These are phyloP conservation scores for Candida glaebosa DNA, from an alignment of 805 yeast genomes.

Conservation along the genomic window DNA sequence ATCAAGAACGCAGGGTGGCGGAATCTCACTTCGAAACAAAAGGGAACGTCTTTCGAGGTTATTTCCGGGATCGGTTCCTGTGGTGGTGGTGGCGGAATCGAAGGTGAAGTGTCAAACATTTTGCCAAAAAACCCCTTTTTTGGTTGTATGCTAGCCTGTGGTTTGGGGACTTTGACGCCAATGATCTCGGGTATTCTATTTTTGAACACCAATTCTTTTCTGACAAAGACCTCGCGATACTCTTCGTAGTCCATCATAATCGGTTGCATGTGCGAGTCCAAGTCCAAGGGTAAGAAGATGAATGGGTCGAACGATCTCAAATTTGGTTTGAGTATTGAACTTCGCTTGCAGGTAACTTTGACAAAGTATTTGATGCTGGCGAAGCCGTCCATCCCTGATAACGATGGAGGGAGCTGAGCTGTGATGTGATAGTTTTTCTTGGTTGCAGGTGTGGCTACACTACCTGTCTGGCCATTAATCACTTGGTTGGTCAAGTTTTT, in stretches of 20 bases:
- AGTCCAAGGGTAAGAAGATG: slow-evolving; percentile 49
- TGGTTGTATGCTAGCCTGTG: slow-evolving; percentile 14
- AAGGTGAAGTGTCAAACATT: slow-evolving; percentile 19
- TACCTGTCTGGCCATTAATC: not conserved
- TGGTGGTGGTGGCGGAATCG: slow-evolving; percentile 9
- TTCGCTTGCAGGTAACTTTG: slow-evolving; percentile 56
- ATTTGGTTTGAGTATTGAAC: slow-evolving; percentile 47
- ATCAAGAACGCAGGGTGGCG: slow-evolving; percentile 45
- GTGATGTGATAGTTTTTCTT: slow-evolving; percentile 21
- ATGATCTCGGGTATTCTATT: slow-evolving; percentile 43
- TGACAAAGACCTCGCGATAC: slow-evolving; percentile 41
- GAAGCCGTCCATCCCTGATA: slow-evolving; percentile 27
- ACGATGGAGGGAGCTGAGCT: slow-evolving; percentile 32
- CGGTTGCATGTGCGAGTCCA: slow-evolving; percentile 22
- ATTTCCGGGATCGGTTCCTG: slow-evolving; percentile 18
- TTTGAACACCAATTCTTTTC: slow-evolving; percentile 37
- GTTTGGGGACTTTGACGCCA: slow-evolving; percentile 28
- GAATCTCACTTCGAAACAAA: slow-evolving; percentile 47
- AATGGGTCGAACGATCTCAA: slow-evolving; percentile 48
- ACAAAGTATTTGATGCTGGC: slow-evolving; percentile 51
- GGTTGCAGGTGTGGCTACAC: not conserved
- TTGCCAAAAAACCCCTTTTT: slow-evolving; percentile 27
- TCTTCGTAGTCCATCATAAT: slow-evolving; percentile 22
- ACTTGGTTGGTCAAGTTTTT: slow-evolving; percentile 13
- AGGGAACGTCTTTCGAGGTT: slow-evolving; percentile 32